Base-by-base conservation (phyloP, 176 grass and related monocot genomes). In the Pharus latifolius region DNA sequence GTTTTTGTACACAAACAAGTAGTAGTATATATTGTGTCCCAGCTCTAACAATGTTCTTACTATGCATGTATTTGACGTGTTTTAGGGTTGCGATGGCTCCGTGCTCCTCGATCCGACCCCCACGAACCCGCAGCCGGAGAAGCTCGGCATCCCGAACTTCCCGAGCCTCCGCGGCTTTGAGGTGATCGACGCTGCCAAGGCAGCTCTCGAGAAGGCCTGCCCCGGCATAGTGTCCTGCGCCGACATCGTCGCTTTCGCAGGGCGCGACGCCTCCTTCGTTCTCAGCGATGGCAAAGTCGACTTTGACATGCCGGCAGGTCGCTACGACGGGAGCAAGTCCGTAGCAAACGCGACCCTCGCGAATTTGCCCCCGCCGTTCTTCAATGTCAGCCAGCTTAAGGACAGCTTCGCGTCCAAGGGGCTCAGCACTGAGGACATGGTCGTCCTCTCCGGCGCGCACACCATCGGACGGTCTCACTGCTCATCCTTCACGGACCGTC, bases 361-460 rank as follows among this genome's bases (percentile, higher is more conserved):
- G 10, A 51, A 52, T 70, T 59, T 84, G 0, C 77, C 81, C 0
- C 37, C 64, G 5, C 87, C 81, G 1, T 60, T 5, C 44, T 33
- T 17, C 16, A 22, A 48, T 58, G 27, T 77, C 15, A 0, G 1
- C 4, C 1, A 8, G 12, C 71, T 89, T 23, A 65, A 24, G 1
- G 19, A 27, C 18, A 77, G 40, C 52, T 89, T 89, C 32, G 57
- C 66, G 2, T n/a, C 8, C 41, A 78, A 83, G 58, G 75, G 70
- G 44, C 69, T 89, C 29, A 27, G 3, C 56, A 0, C 34, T 7
- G 77, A 67, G 0, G 81, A 89, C 22, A 69, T 89, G 71, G 70
- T 89, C 18, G 60, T 40, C 5, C 86, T 89, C 76, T 89, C 88
- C 2, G 79, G 88, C 3, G 88, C 88, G 5, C 88, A 86, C 78